phyloP scores from a whole-genome alignment of 148 eudicot genomes.

The Amaranthus palmeri region DNA sequence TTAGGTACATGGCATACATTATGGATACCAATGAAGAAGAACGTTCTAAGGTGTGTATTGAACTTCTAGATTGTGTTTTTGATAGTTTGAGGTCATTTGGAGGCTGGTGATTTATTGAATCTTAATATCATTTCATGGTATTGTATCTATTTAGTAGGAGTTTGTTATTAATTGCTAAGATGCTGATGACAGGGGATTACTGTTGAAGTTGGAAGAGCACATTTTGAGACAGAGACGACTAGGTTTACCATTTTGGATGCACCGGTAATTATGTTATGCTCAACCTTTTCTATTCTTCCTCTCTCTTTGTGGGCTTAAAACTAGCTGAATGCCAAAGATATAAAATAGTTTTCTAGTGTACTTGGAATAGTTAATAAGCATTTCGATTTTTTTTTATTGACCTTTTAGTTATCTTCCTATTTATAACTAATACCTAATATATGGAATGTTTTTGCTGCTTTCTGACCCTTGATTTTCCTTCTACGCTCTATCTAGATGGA shows the following conservation, averaged over 20 bases:
- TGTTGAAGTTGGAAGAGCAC: constrained; percentile 96
- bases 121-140: not conserved
- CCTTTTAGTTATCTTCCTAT: no score
- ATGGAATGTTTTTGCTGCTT: not conserved
- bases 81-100: not conserved
- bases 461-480: not conserved
- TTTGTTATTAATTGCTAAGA: not conserved
- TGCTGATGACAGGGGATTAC: constrained; percentile 61
- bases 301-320: not conserved
- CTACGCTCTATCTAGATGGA: no score
- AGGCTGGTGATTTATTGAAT: not conserved
- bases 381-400: not conserved
- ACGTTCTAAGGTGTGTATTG: constrained; percentile 64
- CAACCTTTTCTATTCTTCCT: not conserved
- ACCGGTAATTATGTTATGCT: constrained; percentile 44
- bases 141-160: not conserved
- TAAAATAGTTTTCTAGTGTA: not conserved
- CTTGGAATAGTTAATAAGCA: not conserved
- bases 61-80: not conserved
- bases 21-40: constrained; percentile 99
- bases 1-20: constrained; percentile 97
- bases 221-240: constrained; percentile 84
- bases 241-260: constrained; percentile 97
- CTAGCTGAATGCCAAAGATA: not conserved
- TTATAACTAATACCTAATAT: no score